phyloP scores from a whole-genome alignment of 139 green algal genomes.

The Chlamydomonas sp. region DNA sequence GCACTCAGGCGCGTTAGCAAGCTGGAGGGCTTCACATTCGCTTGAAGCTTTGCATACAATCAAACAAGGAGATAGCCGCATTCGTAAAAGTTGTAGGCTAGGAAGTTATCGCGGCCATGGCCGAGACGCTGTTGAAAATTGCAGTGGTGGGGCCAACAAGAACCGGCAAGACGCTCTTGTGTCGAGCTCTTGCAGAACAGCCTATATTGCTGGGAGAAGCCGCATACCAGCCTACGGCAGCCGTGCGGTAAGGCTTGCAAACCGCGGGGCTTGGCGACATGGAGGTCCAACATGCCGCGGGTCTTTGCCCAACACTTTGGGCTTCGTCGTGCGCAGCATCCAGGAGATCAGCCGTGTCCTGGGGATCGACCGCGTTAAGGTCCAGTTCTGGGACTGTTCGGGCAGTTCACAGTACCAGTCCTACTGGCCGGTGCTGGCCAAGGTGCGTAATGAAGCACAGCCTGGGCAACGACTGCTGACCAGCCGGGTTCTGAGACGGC shows the following conservation, averaged over 20 bases:
- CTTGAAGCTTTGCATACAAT: too few relatives aligned
- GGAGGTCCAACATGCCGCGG: too few relatives aligned
- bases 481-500: too few relatives aligned
- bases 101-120: slow-evolving; percentile 24
- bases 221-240: slow-evolving; percentile 59
- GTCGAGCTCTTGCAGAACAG: slow-evolving; percentile 60
- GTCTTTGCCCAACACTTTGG: background rate
- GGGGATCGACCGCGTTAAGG: slow-evolving; percentile 57
- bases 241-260: slow-evolving; percentile 46
- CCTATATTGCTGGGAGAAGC: slow-evolving; percentile 44
- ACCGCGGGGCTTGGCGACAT: too few relatives aligned
- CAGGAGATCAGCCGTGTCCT: slow-evolving; percentile 61
- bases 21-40: too few relatives aligned
- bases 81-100: too few relatives aligned
- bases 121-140: slow-evolving; percentile 53
- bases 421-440: slow-evolving; percentile 60
- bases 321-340: slow-evolving; percentile 42
- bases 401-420: slow-evolving; percentile 56
- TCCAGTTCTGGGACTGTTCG: slow-evolving; percentile 71
- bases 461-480: background rate
- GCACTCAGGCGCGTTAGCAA: too few relatives aligned
- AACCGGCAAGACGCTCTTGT: slow-evolving; percentile 64
- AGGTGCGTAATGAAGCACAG: slow-evolving; percentile 38
- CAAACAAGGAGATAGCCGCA: too few relatives aligned
- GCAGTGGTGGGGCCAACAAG: slow-evolving; percentile 58